Conservation (phyloP, 1,284 basidiomycete genomes). For the Fistulinella cinereoalba region DNA sequence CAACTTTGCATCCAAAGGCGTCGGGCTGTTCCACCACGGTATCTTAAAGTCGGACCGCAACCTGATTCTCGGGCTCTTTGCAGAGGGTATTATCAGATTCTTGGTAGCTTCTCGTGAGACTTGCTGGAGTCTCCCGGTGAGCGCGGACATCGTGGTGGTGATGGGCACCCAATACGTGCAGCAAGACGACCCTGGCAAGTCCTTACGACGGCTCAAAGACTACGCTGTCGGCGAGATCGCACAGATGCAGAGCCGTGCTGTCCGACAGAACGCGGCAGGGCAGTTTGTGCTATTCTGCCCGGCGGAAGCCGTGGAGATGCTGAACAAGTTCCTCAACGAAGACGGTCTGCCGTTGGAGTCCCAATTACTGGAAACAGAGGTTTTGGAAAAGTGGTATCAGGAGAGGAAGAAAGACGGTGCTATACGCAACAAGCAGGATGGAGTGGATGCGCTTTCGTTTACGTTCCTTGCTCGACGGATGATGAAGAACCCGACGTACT, state of each 20-base stretch:
- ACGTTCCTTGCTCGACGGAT: slow-evolving; percentile 79
- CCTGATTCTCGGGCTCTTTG: slow-evolving; percentile 81
- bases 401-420: slow-evolving; percentile 38
- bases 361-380: slow-evolving; percentile 54
- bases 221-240: slow-evolving; percentile 83
- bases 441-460: slow-evolving; percentile 76
- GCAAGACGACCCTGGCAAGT: slow-evolving; percentile 44
- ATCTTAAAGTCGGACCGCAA: slow-evolving; percentile 70
- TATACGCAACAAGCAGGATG: slow-evolving; percentile 60
- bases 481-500: slow-evolving; percentile 83
- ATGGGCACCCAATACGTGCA: slow-evolving; percentile 94
- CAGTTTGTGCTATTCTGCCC: slow-evolving; percentile 87
- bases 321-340: slow-evolving; percentile 78
- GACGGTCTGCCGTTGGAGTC: slow-evolving; percentile 92
- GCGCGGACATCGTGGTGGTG: slow-evolving; percentile 79
- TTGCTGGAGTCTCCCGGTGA: slow-evolving; percentile 84
- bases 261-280: slow-evolving; percentile 60
- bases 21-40: slow-evolving; percentile 85
- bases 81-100: slow-evolving; percentile 78
- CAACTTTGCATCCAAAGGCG: slow-evolving; percentile 84
- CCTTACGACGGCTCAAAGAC: slow-evolving; percentile 72
- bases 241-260: slow-evolving; percentile 88
- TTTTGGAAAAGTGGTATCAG: slow-evolving; percentile 54
- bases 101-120: slow-evolving; percentile 81
- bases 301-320: slow-evolving; percentile 74